Evolutionary conservation across 495 filamentous ascomycete species (phyloP).

Genomic region (Xylaria curta): DNA sequence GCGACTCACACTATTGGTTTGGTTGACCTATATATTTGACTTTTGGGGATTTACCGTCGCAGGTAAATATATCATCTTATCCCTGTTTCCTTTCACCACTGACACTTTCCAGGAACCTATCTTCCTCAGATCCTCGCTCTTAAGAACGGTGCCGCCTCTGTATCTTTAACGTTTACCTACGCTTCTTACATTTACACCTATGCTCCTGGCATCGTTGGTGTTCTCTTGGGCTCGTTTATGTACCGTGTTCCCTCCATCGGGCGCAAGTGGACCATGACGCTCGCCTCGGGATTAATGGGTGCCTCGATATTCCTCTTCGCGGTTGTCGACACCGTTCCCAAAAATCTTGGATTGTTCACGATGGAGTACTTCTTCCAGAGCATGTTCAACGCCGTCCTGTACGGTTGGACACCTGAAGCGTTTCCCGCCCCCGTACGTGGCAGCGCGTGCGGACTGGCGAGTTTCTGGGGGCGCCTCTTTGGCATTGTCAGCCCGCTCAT

Average conservation of each 20-base stretch:
- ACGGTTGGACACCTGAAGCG: conserved; percentile 51
- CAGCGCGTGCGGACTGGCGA: conserved; percentile 58
- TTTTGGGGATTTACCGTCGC: conserved; percentile 26
- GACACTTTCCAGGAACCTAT: conserved; percentile 40
- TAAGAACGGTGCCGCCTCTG: conserved; percentile 46
- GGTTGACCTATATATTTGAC: conserved; percentile 25
- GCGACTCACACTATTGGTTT: conserved; percentile 18
- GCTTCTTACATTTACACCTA: conserved; percentile 54
- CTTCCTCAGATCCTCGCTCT: conserved; percentile 48
- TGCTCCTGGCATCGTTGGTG: conserved; percentile 51
- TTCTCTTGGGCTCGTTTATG: conserved; percentile 47
- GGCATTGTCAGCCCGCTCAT: conserved; percentile 54
- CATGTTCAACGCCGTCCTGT: conserved; percentile 62
- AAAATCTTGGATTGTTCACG: conserved; percentile 52
- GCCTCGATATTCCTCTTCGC: conserved; percentile 53
- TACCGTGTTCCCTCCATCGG: conserved; percentile 49
- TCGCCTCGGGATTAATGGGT: conserved; percentile 54
- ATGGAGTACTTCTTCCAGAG: conserved; percentile 59
- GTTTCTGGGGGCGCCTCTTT: conserved; percentile 55
- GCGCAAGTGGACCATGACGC: conserved; percentile 54
- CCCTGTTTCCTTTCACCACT: neutral
- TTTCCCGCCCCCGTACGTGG: conserved; percentile 62
- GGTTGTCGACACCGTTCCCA: conserved; percentile 49
- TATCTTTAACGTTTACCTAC: conserved; percentile 42
- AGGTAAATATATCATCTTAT: neutral